These are phyloP conservation scores for Aureobasidium pullulans DNA, from an alignment of 2,329 filamentous ascomycete species.

Conservation along the genomic window DNA sequence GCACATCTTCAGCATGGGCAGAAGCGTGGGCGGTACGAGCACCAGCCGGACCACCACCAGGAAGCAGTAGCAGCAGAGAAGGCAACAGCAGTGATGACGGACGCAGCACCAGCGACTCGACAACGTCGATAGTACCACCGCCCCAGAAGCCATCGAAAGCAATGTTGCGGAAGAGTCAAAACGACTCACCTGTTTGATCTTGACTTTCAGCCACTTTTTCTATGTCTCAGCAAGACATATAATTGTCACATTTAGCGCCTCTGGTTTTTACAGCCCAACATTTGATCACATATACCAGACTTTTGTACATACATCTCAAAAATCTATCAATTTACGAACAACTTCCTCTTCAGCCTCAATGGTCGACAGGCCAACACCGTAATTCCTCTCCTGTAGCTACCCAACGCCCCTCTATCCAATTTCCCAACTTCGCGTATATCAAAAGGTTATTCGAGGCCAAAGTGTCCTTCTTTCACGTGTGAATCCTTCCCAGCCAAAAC, in stretches of 20 bases:
- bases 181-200: background rate
- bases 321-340: background rate
- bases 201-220: background rate
- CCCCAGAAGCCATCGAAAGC: background rate
- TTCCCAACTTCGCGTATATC: too few relatives aligned
- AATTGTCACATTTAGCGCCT: background rate
- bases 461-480: too few relatives aligned
- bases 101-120: background rate
- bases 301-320: background rate
- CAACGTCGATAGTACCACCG: background rate
- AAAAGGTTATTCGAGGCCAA: too few relatives aligned
- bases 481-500: too few relatives aligned
- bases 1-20: background rate
- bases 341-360: background rate
- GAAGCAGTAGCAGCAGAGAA: background rate
- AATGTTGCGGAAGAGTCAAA: background rate
- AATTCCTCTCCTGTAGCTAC: too few relatives aligned
- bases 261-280: background rate
- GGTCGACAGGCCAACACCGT: too few relatives aligned
- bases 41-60: background rate
- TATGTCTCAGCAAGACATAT: background rate
- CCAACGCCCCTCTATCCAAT: too few relatives aligned
- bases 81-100: background rate
- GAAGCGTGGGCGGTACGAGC: background rate
- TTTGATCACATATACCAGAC: background rate